A percentile compares a stretch with the other conserved stretches of the same genome.
phyloP scores from a whole-genome alignment of 1,284 basidiomycete species.

The Trichosporon ovoides region DNA sequence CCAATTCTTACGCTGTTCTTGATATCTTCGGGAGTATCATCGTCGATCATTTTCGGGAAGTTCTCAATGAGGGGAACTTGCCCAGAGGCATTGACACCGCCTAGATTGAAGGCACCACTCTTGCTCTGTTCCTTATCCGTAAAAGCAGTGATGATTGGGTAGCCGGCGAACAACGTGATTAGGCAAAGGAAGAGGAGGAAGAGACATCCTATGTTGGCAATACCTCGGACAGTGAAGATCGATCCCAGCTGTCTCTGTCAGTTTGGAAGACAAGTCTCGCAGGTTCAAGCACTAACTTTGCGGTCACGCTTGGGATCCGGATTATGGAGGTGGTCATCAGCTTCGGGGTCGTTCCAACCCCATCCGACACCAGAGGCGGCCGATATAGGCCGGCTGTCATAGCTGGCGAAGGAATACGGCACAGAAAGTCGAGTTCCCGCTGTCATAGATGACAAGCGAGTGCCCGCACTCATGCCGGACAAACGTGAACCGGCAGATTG shows the following conservation, averaged over 20 bases:
- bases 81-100: slow-evolving; percentile 55
- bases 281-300: slow-evolving; percentile 42
- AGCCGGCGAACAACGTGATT: slow-evolving; percentile 61
- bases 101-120: slow-evolving; percentile 54
- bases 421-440: not conserved
- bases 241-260: slow-evolving; percentile 55
- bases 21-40: slow-evolving; percentile 58
- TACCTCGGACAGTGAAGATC: slow-evolving; percentile 65
- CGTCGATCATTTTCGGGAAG: slow-evolving; percentile 64
- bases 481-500: slow-evolving; percentile 3
- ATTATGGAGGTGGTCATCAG: slow-evolving; percentile 50
- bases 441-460: not conserved
- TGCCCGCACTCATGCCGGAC: slow-evolving; percentile 9
- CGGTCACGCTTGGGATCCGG: slow-evolving; percentile 61
- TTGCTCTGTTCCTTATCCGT: slow-evolving; percentile 33
- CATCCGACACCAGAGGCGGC: slow-evolving; percentile 13
- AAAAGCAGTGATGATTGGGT: slow-evolving; percentile 48
- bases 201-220: slow-evolving; percentile 72
- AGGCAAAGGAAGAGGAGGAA: slow-evolving; percentile 59
- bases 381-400: slow-evolving; percentile 5
- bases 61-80: slow-evolving; percentile 62
- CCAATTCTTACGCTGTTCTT: slow-evolving; percentile 32
- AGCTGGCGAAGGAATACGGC: not conserved
- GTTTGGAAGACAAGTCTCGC: slow-evolving; percentile 34
- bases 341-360: slow-evolving; percentile 39